Evolutionary conservation across 169 alveolate species (phyloP), one percentile per base, ranked within the genome.

Genomic region (Besnoitia besnoiti): DNA sequence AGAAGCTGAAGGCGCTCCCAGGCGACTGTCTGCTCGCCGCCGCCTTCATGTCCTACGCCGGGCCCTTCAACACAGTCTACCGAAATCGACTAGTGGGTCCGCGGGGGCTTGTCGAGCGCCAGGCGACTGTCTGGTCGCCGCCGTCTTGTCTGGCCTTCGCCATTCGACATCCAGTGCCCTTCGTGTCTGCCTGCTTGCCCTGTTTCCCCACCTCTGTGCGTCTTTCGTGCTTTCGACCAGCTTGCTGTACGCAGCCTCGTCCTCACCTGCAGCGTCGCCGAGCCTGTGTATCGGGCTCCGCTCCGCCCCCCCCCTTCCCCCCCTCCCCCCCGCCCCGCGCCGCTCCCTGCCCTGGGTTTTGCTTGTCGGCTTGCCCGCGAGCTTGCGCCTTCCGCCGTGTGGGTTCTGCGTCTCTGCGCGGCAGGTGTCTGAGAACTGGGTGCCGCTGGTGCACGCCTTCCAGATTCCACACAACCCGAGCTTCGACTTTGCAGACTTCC

Each of bases 41-140:
- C 7, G 98, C 99, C n/a, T 97, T 98, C 89, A 95, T 97, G 97
- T 96, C 98, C 82, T 98, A 98, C 91, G 97, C 97, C 51, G 99
- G 99, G 33, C 99, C 99, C 40, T 98, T 98, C 96, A 98, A 98
- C 44, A 95, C 98, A n/a, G 96, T 96, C 47, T 96, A 98, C 91
- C 95, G 98, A 94, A 90, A 93, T 33, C 94, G 93, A 33, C 94
- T 97, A 77, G 96, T 95, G 61, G 90, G 94, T 5, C 47, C 16
- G 3, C 27, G 4, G 5, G 5, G 30, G 27, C 67, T 49, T 49
- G 24, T 10, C 12, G 67, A 21, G 30, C 30, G 12, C 67, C 1
- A 3, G 30, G 5, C 67, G 55, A 14, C 55, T 14, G 55, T 49
- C 55, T 49, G 24, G 55, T 14, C 14, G 24, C 14, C 55, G 5